A percentile compares a stretch with the other conserved stretches of the same genome.
Conservation (phyloP, 129 eudicot genomes). For the Flaveria sonorensis region DNA sequence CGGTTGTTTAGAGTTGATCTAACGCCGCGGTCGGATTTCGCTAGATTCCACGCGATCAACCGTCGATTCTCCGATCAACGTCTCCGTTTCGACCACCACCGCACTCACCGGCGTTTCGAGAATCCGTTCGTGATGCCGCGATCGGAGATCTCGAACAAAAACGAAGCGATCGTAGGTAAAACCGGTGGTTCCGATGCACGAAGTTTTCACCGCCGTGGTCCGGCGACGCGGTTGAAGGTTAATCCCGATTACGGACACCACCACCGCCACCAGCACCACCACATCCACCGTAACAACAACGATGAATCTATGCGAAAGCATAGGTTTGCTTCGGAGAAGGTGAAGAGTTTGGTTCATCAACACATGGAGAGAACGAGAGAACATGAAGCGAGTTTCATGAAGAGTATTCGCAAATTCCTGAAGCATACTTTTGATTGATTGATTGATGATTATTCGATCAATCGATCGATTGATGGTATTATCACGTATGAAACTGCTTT, state of each 20-base stretch:
- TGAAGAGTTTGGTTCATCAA: slow-evolving; percentile 17
- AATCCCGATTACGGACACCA: slow-evolving; percentile 25
- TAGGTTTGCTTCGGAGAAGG: slow-evolving; percentile 12
- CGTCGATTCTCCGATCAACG: slow-evolving; percentile 30
- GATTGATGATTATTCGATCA: slow-evolving; percentile 4
- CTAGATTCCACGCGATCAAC: slow-evolving; percentile 36
- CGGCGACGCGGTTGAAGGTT: slow-evolving; percentile 13
- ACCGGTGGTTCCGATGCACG: not conserved
- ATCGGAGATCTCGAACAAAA: not conserved
- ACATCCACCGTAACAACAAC: slow-evolving; percentile 11
- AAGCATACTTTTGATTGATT: slow-evolving; percentile 35
- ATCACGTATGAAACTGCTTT: slow-evolving; percentile 28
- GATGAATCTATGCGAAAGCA: slow-evolving; percentile 15
- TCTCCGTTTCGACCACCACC: slow-evolving; percentile 7
- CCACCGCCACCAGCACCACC: slow-evolving; percentile 21
- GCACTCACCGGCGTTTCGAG: slow-evolving; percentile 2
- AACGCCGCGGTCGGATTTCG: slow-evolving; percentile 29
- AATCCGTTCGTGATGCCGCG: slow-evolving; percentile 1
- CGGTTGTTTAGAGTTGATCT: not conserved
- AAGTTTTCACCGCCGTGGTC: slow-evolving; percentile 3
- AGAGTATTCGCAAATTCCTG: slow-evolving; percentile 32
- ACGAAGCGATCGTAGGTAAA: not conserved
- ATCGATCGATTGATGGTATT: not conserved
- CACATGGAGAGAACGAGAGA: slow-evolving; percentile 19
- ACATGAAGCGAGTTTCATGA: slow-evolving; percentile 31